Base-by-base conservation (phyloP, 768 basidiomycete genomes). In the Lentinus tigrinus region DNA sequence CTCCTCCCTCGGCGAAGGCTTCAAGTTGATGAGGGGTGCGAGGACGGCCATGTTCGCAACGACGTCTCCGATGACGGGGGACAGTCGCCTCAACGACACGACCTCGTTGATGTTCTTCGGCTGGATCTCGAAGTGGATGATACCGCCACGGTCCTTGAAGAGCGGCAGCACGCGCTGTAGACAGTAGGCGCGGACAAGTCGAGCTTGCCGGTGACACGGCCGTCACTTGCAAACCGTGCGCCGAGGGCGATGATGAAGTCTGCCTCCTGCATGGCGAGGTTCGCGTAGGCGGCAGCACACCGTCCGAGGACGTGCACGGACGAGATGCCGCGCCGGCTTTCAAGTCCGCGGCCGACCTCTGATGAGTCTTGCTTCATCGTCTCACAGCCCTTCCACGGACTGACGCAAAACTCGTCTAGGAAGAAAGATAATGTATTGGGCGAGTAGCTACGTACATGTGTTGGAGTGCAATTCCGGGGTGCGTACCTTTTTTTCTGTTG, bases 51-150 rank as follows among this genome's bases (percentile, higher is more conserved):
- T 74, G 70, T 91, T 95, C 52, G 87, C 78, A 27, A 90, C 82
- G 56, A 98, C 96, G 70, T 99, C 97, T 36, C 97, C 97, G 28
- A 97, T 81, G 68, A 99, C 81, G 48, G 97, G n/a, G 93, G 57
- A 98, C 91, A 47, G 90, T 87, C 21, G 97, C 96, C 52, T 99
- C 87, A 52, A 98, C 85, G n/a, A n/a, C n/a, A n/a, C n/a, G 60
- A 99, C 95, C 75, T 99, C 98, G 84, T 99, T 99, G 74, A 99
- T 82, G 74, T 99, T 99, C 82, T 99, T 98, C 46, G 97, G 93
- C 77, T 87, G 85, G 64, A 98, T 95, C 78, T 99, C 97, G 69
- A 99, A 98, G 77, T 99, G 97, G 69, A 99, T 97, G 77, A 99
- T 95, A 34, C 97, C 97, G 11, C 97, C 97, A 1, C 85, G 84